Conservation (phyloP, 176 grass and related monocot species). For the Elaeis guineensis region DNA sequence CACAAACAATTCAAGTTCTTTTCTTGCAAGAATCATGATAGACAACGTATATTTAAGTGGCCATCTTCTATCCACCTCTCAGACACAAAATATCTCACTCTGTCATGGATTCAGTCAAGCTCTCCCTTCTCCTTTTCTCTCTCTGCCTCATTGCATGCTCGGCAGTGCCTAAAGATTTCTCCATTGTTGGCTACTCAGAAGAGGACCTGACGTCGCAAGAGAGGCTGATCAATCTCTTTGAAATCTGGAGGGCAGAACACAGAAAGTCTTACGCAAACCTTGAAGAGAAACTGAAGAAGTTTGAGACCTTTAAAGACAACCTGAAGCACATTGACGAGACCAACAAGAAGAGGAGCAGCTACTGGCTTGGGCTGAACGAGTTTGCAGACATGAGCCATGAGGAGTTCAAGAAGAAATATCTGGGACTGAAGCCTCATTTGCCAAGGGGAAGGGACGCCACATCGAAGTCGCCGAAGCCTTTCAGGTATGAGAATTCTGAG, state of each 20-base stretch:
- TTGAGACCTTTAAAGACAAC: conserved; percentile 53
- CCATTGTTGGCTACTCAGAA: conserved; percentile 41
- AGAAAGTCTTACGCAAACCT: conserved; percentile 35
- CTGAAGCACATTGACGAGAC: conserved; percentile 64
- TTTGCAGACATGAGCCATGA: conserved; percentile 64
- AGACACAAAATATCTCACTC: conserved; percentile 27
- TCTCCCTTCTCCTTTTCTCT: background rate
- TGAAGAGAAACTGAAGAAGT: conserved; percentile 55
- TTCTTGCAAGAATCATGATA: conserved; percentile 63
- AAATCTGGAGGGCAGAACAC: conserved; percentile 44
- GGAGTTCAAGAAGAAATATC: conserved; percentile 61
- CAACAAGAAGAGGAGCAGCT: conserved; percentile 54
- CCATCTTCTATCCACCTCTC: background rate
- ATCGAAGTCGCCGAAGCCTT: background rate
- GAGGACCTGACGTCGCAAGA: conserved; percentile 31
- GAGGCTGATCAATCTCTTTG: conserved; percentile 28
- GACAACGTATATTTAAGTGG: background rate
- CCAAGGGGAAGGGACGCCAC: conserved; percentile 2
- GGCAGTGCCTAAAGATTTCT: conserved; percentile 29
- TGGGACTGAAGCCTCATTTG: conserved; percentile 25
- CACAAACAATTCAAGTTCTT: conserved; percentile 26
- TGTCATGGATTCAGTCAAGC: conserved; percentile 35
- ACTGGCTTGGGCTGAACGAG: conserved; percentile 61
- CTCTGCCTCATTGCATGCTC: background rate
- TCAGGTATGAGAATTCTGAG: conserved; percentile 6